phyloP scores from a whole-genome alignment of 495 filamentous ascomycete genomes.

The Podospora anserina region DNA sequence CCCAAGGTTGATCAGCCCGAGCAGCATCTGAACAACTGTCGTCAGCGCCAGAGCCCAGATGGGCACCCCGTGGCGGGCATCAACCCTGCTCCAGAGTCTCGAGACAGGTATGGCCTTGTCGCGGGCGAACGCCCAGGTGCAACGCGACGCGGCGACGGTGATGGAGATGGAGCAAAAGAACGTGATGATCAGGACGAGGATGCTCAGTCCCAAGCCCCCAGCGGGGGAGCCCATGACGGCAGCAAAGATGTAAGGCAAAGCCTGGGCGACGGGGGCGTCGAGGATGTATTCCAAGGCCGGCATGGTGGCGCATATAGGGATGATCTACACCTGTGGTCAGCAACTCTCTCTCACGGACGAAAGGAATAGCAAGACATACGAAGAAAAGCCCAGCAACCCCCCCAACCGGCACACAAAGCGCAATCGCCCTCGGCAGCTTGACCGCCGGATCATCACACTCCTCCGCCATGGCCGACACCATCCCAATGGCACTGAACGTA shows the following conservation, averaged over 20 bases:
- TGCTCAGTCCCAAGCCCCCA: slow-evolving; percentile 69
- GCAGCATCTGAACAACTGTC: slow-evolving; percentile 53
- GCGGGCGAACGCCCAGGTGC: slow-evolving; percentile 61
- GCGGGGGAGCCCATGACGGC: slow-evolving; percentile 55
- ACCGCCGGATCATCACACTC: slow-evolving; percentile 54
- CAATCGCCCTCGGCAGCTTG: slow-evolving; percentile 58
- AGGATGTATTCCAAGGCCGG: slow-evolving; percentile 51
- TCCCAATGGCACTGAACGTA: slow-evolving; percentile 58
- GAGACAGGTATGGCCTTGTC: slow-evolving; percentile 68
- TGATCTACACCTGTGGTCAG: slow-evolving; percentile 28
- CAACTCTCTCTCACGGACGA: neutral
- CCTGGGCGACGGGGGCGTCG: slow-evolving; percentile 54
- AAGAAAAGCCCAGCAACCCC: slow-evolving; percentile 60
- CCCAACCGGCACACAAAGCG: slow-evolving; percentile 56
- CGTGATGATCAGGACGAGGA: slow-evolving; percentile 67
- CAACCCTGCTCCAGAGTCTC: slow-evolving; percentile 58
- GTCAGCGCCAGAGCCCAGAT: slow-evolving; percentile 58
- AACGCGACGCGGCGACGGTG: slow-evolving; percentile 56
- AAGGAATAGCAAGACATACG: slow-evolving; percentile 32
- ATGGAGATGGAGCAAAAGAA: slow-evolving; percentile 59
- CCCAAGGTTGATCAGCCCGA: slow-evolving; percentile 59
- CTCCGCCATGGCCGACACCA: slow-evolving; percentile 58
- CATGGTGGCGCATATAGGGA: slow-evolving; percentile 62
- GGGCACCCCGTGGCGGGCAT: slow-evolving; percentile 48
- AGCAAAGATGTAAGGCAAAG: slow-evolving; percentile 56